Conservation (phyloP, 2,329 filamentous ascomycete species). For the Aspergillus sp. region DNA sequence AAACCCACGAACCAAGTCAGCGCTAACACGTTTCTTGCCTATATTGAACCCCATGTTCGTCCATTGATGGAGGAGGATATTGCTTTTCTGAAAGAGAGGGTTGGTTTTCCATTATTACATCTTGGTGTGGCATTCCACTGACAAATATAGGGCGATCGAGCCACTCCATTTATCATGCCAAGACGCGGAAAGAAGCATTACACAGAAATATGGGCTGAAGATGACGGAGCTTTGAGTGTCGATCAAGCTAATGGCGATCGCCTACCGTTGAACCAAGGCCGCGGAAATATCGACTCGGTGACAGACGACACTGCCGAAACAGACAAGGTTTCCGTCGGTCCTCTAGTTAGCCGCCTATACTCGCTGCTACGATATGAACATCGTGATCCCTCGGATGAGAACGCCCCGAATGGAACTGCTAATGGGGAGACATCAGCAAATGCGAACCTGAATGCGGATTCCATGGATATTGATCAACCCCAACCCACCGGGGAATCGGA, state of each 20-base stretch:
- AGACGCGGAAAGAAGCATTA: constrained; percentile 81
- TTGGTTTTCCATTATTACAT: constrained; percentile 22
- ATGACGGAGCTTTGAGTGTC: constrained; percentile 75
- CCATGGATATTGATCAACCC: constrained; percentile 44
- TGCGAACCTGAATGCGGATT: constrained; percentile 44
- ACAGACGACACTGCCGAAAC: constrained; percentile 82
- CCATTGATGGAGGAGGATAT: constrained; percentile 89
- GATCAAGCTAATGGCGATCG: constrained; percentile 61
- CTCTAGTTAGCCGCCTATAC: constrained; percentile 75
- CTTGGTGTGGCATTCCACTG: constrained; percentile 1
- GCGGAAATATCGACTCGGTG: constrained; percentile 81
- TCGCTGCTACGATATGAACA: constrained; percentile 74
- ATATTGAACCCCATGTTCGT: constrained; percentile 86
- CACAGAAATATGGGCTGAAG: constrained; percentile 86
- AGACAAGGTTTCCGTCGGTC: constrained; percentile 83
- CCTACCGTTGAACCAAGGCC: constrained; percentile 72
- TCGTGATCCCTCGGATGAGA: constrained; percentile 49
- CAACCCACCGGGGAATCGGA: constrained; percentile 41
- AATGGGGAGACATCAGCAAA: constrained; percentile 47
- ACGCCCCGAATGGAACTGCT: constrained; percentile 52
- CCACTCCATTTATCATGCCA: constrained; percentile 79
- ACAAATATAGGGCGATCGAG: constrained; percentile 62
- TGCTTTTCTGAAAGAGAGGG: constrained; percentile 81
- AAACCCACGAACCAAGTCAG: constrained; percentile 94
- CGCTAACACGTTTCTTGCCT: constrained; percentile 87